phyloP scores from a whole-genome alignment of 352 stramenopile genomes.

The Blastocystis sp. region DNA sequence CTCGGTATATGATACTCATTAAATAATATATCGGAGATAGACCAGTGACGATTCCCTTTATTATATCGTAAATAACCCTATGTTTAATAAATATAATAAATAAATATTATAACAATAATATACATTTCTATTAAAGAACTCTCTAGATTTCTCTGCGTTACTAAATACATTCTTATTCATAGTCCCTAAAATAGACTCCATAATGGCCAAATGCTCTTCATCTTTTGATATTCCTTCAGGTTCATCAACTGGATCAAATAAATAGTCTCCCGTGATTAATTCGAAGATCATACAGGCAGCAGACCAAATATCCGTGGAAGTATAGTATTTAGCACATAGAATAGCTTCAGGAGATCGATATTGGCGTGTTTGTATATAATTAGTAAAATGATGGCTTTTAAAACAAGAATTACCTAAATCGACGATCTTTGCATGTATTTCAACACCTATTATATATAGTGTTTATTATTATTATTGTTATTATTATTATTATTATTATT shows the following conservation, averaged over 20 bases:
- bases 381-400: conserved; percentile 92
- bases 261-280: conserved; percentile 87
- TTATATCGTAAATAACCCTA: no score
- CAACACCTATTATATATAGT: conserved; percentile 42
- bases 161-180: no score
- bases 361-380: conserved; percentile 99
- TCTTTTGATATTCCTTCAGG: conserved; percentile 59
- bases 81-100: no score
- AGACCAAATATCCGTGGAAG: conserved; percentile 90
- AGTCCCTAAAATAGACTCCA: conserved; percentile 85
- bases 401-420: conserved; percentile 99
- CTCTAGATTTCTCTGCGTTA: no score
- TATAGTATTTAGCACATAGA: conserved; percentile 82
- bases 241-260: conserved; percentile 91
- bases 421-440: conserved; percentile 64
- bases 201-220: conserved; percentile 91
- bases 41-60: no score
- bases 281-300: conserved; percentile 96
- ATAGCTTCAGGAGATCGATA: conserved; percentile 93
- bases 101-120: no score
- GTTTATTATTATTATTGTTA: neutral
- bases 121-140: no score
- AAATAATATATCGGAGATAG: no score
- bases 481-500: conserved; percentile 21
- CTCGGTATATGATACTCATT: no score